Evolutionary conservation across 2,329 filamentous ascomycete genomes (phyloP).

Genomic region (Sporothrix schenckii): DNA sequence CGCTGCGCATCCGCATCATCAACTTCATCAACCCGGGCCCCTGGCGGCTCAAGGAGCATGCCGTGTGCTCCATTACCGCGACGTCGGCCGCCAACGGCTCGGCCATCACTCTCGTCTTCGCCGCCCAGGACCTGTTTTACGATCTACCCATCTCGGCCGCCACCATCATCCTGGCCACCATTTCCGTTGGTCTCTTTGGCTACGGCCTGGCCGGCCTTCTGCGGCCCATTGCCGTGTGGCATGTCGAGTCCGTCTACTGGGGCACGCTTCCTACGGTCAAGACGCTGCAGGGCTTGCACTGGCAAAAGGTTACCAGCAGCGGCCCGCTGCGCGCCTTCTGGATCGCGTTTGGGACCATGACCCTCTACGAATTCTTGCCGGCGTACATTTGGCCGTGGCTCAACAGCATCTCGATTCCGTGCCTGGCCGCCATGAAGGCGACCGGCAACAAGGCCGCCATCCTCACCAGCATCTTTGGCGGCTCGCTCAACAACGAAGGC

Average conservation of each 20-base stretch:
- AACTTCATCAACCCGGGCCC: constrained; percentile 55
- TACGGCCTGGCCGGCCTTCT: constrained; percentile 58
- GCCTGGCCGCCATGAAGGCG: constrained; percentile 56
- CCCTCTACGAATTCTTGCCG: constrained; percentile 56
- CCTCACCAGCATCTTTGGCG: constrained; percentile 56
- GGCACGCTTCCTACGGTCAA: constrained; percentile 56
- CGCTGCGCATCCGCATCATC: constrained; percentile 47
- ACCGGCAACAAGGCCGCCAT: constrained; percentile 50
- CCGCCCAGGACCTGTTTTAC: constrained; percentile 57
- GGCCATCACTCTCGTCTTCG: constrained; percentile 49
- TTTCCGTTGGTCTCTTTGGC: constrained; percentile 60
- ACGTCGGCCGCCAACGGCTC: constrained; percentile 56
- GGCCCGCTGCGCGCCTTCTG: constrained; percentile 58
- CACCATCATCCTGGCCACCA: constrained; percentile 54
- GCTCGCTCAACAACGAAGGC: constrained; percentile 56
- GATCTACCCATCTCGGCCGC: constrained; percentile 49
- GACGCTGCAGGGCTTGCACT: constrained; percentile 58
- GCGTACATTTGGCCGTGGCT: constrained; percentile 61
- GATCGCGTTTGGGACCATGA: constrained; percentile 52
- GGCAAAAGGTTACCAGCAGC: constrained; percentile 54
- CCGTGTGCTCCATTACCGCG: constrained; percentile 57
- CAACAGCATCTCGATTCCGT: constrained; percentile 58
- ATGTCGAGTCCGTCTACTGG: constrained; percentile 62
- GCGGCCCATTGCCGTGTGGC: constrained; percentile 59
- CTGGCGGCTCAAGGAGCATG: constrained; percentile 60